These are phyloP conservation scores for Jackrogersella multiformis DNA, from an alignment of 495 filamentous ascomycete genomes.

Conservation along the genomic window DNA sequence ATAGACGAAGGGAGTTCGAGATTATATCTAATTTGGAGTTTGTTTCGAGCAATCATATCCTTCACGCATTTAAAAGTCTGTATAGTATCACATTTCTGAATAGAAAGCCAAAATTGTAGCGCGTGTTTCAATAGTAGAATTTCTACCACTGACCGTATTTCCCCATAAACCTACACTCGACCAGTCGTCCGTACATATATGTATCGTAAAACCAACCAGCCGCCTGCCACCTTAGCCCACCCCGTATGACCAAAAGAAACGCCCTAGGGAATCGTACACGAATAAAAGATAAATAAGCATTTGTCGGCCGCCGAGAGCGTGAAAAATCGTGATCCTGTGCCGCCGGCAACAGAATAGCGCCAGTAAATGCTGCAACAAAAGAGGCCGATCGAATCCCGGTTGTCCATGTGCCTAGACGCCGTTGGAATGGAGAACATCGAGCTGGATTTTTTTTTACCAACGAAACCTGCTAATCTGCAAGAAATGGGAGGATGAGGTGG, in stretches of 20 bases:
- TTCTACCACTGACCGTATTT: conserved; percentile 19
- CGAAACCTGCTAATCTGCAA: conserved; percentile 7
- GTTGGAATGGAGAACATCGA: conserved; percentile 23
- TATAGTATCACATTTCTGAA: neutral
- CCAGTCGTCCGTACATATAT: conserved; percentile 21
- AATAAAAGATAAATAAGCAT: conserved; percentile 19
- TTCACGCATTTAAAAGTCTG: neutral
- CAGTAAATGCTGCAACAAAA: conserved; percentile 35
- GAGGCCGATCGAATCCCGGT: conserved; percentile 23
- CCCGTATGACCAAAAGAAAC: conserved; percentile 31
- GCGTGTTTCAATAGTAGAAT: conserved; percentile 10
- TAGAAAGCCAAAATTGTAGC: neutral
- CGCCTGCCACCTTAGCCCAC: neutral
- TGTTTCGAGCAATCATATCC: neutral
- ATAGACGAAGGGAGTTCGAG: neutral
- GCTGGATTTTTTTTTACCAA: neutral
- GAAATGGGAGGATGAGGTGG: neutral
- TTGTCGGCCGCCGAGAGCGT: conserved; percentile 22
- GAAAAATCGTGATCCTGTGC: conserved; percentile 22
- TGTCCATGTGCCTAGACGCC: conserved; percentile 37
- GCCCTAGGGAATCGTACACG: conserved; percentile 32
- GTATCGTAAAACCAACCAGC: conserved; percentile 14
- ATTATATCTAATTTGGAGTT: neutral
- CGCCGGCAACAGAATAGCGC: conserved; percentile 30
- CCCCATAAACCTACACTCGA: conserved; percentile 25